Evolutionary conservation across 306 rosid genomes (phyloP), one percentile per base, ranked within the genome.

Genomic region (Crataegus laevigata): DNA sequence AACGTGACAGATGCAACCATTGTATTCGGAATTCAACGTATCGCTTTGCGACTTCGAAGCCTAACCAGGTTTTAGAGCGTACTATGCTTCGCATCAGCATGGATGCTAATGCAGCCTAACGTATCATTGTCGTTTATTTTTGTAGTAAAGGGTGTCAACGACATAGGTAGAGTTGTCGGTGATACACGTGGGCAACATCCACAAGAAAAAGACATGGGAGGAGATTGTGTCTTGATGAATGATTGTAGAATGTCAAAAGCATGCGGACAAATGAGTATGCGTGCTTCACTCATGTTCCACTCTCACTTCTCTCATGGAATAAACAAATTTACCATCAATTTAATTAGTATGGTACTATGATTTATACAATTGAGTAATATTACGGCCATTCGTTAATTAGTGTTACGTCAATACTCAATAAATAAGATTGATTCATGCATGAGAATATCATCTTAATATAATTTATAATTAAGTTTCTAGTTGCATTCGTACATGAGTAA

Each of bases 111-210:
- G 67, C 5, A 17, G 22, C 38, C 42, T 29, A 11, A 30, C n/a
- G 3, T 28, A 62, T 62, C 67, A 28, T 4, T 4, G 12, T 15
- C 42, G 67, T 62, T 38, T 4, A 28, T 30, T 6, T 2, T 38
- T 10, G 18, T 29, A 6, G 28, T 1, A 62, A 60, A 32, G 18
- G 8, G 21, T 26, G 57, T 75, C 86, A 13, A 45, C 51, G 63
- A 66, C 77, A 76, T 28, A 74, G 32, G 65, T 15, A 36, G 76
- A 43, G 45, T 36, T 85, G 90, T 87, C 87, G 86, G 91, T 82
- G 78, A 71, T 87, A 89, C 90, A 85, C 91, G 90, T 87, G 87
- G 74, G 69, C 28, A 22, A 78, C 81, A 81, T 61, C 82, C 42
- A 71, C 74, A 61, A 45, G 88, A 76, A 87, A 80, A 84, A 78